Evolutionary conservation across 495 filamentous ascomycete genomes (phyloP), one percentile per base, ranked within the genome.

Genomic region (Usnea hakonensis): DNA sequence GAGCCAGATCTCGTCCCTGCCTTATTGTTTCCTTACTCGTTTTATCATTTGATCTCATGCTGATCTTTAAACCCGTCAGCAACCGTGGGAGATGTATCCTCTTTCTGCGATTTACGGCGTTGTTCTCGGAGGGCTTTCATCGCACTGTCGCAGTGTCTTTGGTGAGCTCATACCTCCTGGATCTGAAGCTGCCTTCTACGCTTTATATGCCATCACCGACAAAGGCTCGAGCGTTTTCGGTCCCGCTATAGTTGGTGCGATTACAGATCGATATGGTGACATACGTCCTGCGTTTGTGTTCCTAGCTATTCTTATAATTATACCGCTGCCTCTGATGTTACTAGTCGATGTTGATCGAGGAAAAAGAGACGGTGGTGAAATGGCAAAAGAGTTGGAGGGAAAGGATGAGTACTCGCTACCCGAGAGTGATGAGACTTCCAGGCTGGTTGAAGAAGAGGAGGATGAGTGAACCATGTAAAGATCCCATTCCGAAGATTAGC

Each of bases 71-170:
- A 32, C 32, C 1, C 26, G 9, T 19, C n/a, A 52, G 68, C 87
- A 91, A 66, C 88, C 88, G 14, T 96, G 91, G 90, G 94, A 98
- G 70, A 96, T 98, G 91, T 97, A 94, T 70, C 89, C 90, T 4
- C 76, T 98, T 3, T 91, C 90, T 0, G 88, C 87, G 8, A 81
- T 98, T 52, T 98, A 97, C 69, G 94, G 94, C 3, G 83, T 98
- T 59, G 91, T 97, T 5, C 85, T 98, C 57, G 94, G 93, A 19
- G 94, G 94, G 0, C 75, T 98, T n/a, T 90, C 87, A 41, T 89
- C 88, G 23, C 96, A 97, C 72, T 97, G 94, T 68, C 88, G 94
- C 17, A 93, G 89, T 68, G 80, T 98, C 44, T 98, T 87, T 69
- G 92, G 91, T 28, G 90, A 97, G 71, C 79, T 98, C 38, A 87